Base-by-base conservation (phyloP, 2,329 filamentous ascomycete species). In the Ascocoryne sarcoides region DNA sequence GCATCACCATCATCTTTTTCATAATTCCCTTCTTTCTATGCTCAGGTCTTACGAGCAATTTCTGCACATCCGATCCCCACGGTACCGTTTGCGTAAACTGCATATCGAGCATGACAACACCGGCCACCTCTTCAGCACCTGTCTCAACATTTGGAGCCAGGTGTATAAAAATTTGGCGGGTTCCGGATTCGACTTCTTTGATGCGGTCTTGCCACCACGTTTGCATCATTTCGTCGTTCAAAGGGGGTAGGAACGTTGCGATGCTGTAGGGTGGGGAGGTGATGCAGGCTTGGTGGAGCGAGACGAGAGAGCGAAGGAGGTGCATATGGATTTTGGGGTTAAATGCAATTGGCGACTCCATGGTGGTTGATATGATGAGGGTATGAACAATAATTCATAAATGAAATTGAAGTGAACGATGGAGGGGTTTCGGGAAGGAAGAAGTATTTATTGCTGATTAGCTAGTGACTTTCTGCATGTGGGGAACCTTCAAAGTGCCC, bases 281-380 rank as follows among this genome's bases (percentile, higher is more conserved):
- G 54, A 82, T 76, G 60, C 75, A 79, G 10, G 68, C 66, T 43
- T 67, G 70, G 49, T 80, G 76, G 17, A 81, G 65, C 34, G 68
- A 66, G 26, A 74, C 75, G 14, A 26, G 23, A 12, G 23, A 26
- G 12, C 12, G 7, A 12, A 26, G 23, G 23, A 26, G 23, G 23
- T 26, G 23, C 7, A 12, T 7, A 26, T 26, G 23, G 7, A 7
- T 7, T 7, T 7, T 26, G 7, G 23, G 23, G 23, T 7, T 7
- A 12, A 26, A 12, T 7, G 12, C 23, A 12, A 12, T 26, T 26
- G 12, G 7, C 7, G 23, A 12, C 12, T 26, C 23, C 23, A 26
- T 26, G 23, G 23, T 26, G 23, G 23, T 7, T 7, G 7, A 7
- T 26, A 12, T 7, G 23, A 7, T 26, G 23, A 26, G 23, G 23